Percentiles rank a stretch among this genome's conserved stretches.
These are phyloP conservation scores for Cyclotella distinguenda DNA, from an alignment of 108 stramenopile species.

Conservation along the genomic window DNA sequence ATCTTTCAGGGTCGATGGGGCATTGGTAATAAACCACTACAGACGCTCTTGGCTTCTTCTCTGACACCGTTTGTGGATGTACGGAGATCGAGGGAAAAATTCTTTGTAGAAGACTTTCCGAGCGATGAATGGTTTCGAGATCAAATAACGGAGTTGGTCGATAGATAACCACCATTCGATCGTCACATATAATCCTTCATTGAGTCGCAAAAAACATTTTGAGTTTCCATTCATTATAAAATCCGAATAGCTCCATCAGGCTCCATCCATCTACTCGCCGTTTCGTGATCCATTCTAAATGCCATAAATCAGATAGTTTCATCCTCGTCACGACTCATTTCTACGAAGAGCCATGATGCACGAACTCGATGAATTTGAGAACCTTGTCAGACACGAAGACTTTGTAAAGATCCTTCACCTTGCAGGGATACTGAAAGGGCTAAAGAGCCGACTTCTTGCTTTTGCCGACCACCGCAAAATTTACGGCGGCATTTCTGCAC, in stretches of 20 bases:
- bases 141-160: no score
- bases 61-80: constrained; percentile 55
- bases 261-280: no score
- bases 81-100: constrained; percentile 53
- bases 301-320: neutral
- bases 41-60: constrained; percentile 62
- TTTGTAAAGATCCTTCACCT: constrained; percentile 42
- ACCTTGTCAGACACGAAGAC: constrained; percentile 36
- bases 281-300: no score
- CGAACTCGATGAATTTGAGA: constrained; percentile 37
- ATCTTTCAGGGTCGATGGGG: constrained; percentile 67
- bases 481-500: neutral
- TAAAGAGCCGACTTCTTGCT: constrained; percentile 12
- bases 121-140: constrained; percentile 32
- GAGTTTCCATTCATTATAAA: no score
- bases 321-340: no score
- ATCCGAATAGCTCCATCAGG: no score
- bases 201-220: no score
- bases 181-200: no score
- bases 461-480: constrained; percentile 1
- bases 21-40: constrained; percentile 65
- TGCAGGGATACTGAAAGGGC: constrained; percentile 29
- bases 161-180: no score
- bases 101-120: constrained; percentile 54
- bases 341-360: constrained; percentile 14